Conservation (phyloP, 2,329 filamentous ascomycete genomes). For the Pseudogymnoascus sp. region DNA sequence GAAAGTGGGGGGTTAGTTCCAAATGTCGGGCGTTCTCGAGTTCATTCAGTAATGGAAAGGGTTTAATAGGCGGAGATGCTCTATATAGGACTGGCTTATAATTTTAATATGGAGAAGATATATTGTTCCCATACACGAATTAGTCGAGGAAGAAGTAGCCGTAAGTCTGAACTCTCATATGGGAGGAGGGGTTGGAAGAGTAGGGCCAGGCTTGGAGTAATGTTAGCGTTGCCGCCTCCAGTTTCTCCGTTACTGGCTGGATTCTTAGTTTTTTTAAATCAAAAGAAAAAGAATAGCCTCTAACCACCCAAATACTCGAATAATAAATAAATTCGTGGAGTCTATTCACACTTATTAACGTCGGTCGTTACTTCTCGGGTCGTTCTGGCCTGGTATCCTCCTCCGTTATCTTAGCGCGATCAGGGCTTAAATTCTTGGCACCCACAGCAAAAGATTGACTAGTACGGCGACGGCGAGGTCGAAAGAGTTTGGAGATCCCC, state of each 20-base stretch:
- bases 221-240: background rate
- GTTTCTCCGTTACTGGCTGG: constrained; percentile 2
- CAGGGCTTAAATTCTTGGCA: constrained; percentile 12
- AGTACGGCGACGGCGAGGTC: constrained; percentile 16
- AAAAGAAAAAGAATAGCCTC: background rate
- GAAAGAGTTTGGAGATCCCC: constrained; percentile 13
- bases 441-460: constrained; percentile 25
- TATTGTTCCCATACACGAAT: background rate
- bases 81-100: background rate
- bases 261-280: background rate
- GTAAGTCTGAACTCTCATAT: background rate
- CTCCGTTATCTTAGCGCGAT: constrained; percentile 43
- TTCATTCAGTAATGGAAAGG: background rate
- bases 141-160: background rate
- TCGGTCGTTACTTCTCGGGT: constrained; percentile 1
- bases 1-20: constrained; percentile 3
- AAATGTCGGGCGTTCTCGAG: background rate
- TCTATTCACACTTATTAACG: background rate
- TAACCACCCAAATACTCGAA: background rate
- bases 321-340: constrained; percentile 2
- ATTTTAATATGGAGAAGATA: background rate
- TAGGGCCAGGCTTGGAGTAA: background rate
- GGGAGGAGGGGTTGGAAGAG: background rate
- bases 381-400: constrained; percentile 11
- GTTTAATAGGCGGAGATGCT: background rate